Conservation (phyloP, 116 monocot genomes). For the Thalassia testudinum region DNA sequence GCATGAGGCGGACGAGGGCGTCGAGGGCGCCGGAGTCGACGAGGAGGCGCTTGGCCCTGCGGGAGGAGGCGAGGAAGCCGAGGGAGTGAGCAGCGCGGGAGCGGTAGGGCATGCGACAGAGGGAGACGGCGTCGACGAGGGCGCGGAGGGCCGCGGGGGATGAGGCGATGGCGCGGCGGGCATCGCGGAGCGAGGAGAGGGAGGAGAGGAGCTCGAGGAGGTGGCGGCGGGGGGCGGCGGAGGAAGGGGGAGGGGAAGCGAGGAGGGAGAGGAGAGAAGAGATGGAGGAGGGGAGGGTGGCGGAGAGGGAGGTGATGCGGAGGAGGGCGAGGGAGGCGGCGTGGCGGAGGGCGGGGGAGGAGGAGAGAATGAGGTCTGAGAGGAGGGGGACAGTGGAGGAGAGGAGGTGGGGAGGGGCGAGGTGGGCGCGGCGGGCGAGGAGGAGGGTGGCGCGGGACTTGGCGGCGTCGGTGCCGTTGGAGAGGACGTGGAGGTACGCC, state of each 20-base stretch:
- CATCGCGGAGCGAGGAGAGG: slow-evolving; percentile 5
- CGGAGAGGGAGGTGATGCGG: no score
- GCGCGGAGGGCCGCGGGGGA: not conserved
- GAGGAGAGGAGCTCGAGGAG: slow-evolving; percentile 23
- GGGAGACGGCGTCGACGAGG: slow-evolving; percentile 23
- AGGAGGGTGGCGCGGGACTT: not conserved
- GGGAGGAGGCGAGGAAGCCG: slow-evolving; percentile 15
- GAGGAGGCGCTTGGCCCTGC: slow-evolving; percentile 13
- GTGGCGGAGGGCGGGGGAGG: no score
- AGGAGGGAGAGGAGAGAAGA: no score
- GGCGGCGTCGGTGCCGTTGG: not conserved
- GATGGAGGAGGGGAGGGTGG: no score
- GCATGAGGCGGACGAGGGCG: slow-evolving; percentile 18
- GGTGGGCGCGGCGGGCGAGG: no score
- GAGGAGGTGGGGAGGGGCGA: no score
- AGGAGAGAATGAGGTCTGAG: no score
- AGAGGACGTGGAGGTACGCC: not conserved
- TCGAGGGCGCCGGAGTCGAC: slow-evolving; percentile 14
- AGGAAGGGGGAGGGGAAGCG: no score
- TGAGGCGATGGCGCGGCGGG: slow-evolving; percentile 11
- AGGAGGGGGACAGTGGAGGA: no score
- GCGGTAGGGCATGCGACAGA: slow-evolving; percentile 11
- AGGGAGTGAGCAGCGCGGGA: slow-evolving; percentile 22
- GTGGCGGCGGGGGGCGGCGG: not conserved
- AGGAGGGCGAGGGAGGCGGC: no score